Base-by-base conservation (phyloP, 1,284 basidiomycete species). In the Cryptococcus hybrid region DNA sequence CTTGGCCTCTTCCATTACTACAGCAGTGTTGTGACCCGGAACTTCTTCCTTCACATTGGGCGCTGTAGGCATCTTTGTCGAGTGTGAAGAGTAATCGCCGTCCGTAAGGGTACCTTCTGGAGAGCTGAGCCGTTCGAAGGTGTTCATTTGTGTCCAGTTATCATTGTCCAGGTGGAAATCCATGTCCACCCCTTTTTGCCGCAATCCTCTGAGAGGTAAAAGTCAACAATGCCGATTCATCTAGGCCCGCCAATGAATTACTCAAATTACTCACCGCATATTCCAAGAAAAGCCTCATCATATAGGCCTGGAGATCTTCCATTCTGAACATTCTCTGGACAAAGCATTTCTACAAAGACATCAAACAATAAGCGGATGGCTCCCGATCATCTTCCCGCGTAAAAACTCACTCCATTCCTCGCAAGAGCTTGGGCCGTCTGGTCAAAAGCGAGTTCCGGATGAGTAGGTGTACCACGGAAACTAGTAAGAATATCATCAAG, bases 251-350 rank as follows among this genome's bases (percentile, higher is more conserved):
- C 7, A n/a, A 30, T 15, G 47, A 43, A 9, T 24, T 24, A 24
- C 24, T 24, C 24, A 24, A 35, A 12, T 1, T 0, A 68, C 69
- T 60, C 49, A 70, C 66, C 11, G 77, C 73, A 61, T 76, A 78
- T 52, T 79, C 78, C 40, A 78, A 61, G 50, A 76, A 74, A 35
- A 76, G 47, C 39, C 75, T 61, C 61, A 77, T 66, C 76, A 77
- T 77, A 59, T 78, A 78, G 47, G 74, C 75, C 53, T 78, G 70
- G 37, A 78, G 52, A 66, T 78, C 76, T 42, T 71, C 67, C 38
- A 74, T 64, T 30, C 76, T 58, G 63, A 74, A 76, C n/a, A 78
- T 77, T 36, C 74, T 65, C 52, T 74, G 58, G 11, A 72, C 73
- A 52, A 76, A 76, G 58, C 75, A 77, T 70, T 76, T 67, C 69